A percentile compares a stretch with the other conserved stretches of the same genome.
These are phyloP conservation scores for Fragilaria crotonensis DNA, from an alignment of 108 stramenopile species.

Conservation along the genomic window DNA sequence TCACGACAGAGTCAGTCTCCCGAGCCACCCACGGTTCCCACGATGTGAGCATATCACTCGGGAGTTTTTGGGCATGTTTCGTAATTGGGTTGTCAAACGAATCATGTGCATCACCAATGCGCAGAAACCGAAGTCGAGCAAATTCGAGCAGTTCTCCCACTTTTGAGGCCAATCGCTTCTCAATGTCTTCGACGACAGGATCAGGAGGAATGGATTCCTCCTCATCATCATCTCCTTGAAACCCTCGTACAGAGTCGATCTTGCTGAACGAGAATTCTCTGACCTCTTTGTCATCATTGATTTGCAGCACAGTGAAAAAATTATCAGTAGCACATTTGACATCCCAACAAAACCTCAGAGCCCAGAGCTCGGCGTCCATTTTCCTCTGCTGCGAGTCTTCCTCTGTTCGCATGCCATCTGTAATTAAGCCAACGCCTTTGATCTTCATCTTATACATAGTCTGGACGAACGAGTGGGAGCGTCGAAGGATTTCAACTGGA, in stretches of 20 bases:
- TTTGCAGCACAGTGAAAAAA: not conserved
- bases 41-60: slow-evolving; percentile 36
- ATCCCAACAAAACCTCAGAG: slow-evolving; percentile 70
- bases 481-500: slow-evolving; percentile 42
- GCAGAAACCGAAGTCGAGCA: slow-evolving; percentile 50
- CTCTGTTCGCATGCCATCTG: slow-evolving; percentile 8
- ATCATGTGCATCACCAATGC: slow-evolving; percentile 47
- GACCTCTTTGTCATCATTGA: not conserved
- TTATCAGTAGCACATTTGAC: slow-evolving; percentile 38
- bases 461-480: slow-evolving; percentile 47
- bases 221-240: slow-evolving; percentile 1
- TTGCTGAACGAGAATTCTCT: slow-evolving; percentile 1
- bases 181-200: slow-evolving; percentile 9
- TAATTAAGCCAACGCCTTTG: slow-evolving; percentile 9
- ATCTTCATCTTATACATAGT: slow-evolving; percentile 30
- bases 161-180: slow-evolving; percentile 37
- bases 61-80: slow-evolving; percentile 21
- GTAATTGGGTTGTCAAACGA: slow-evolving; percentile 37
- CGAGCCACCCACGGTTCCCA: slow-evolving; percentile 59
- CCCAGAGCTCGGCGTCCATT: slow-evolving; percentile 55
- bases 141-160: slow-evolving; percentile 63
- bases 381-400: slow-evolving; percentile 17
- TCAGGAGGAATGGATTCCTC: not conserved
- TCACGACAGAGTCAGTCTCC: slow-evolving; percentile 6
- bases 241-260: not conserved